Conservation (phyloP, 176 grass and related monocot genomes). For the Hyparrhenia diplandra region DNA sequence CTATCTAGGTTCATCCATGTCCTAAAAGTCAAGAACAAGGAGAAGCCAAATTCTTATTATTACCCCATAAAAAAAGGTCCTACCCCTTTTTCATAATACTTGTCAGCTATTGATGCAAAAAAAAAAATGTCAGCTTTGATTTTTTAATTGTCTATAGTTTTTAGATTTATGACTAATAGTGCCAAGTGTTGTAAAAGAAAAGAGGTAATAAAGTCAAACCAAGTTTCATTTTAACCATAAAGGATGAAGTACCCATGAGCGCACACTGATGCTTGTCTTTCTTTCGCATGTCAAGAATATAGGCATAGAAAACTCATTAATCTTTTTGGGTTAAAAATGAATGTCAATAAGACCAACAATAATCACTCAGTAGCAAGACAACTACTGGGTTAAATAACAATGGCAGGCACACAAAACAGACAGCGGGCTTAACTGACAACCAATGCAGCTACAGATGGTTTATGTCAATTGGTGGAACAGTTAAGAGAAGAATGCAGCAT, state of each 20-base stretch:
- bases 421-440: neutral
- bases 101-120: neutral
- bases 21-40: neutral
- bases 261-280: neutral
- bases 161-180: neutral
- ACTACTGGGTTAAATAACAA: conserved; percentile 3
- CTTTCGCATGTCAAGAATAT: neutral
- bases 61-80: neutral
- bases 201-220: neutral
- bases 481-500: neutral
- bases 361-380: neutral
- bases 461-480: neutral
- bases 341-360: neutral
- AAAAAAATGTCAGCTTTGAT: no score
- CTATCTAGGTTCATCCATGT: neutral
- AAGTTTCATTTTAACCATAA: neutral
- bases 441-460: conserved; percentile 3
- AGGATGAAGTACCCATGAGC: neutral
- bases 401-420: neutral
- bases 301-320: neutral
- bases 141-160: neutral
- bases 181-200: neutral
- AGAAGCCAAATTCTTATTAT: neutral
- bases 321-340: neutral
- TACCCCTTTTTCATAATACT: neutral